Conservation (phyloP, 768 basidiomycete genomes). For the Auriscalpium orientale region DNA sequence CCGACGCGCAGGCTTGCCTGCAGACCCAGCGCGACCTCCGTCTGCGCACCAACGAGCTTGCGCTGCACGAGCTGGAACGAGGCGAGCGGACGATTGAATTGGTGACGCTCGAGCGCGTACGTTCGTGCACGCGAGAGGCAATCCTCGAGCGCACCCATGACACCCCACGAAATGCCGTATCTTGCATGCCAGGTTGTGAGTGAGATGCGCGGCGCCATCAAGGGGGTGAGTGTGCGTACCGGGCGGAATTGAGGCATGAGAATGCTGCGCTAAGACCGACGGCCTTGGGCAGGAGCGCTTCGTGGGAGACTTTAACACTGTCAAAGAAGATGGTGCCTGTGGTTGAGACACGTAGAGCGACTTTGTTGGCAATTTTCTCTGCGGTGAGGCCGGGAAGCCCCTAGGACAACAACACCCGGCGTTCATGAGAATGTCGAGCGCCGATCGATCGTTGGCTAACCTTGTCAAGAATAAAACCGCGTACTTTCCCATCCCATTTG, state of each 20-base stretch:
- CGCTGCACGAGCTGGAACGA: slow-evolving; percentile 98
- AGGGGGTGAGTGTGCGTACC: slow-evolving; percentile 28
- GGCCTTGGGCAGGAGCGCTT: slow-evolving; percentile 70
- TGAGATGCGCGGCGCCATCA: neutral
- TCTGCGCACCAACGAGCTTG: slow-evolving; percentile 92
- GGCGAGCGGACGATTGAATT: slow-evolving; percentile 85
- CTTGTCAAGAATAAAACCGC: slow-evolving; percentile 90
- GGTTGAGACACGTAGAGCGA: slow-evolving; percentile 78
- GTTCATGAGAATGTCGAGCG: neutral
- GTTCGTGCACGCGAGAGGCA: slow-evolving; percentile 69
- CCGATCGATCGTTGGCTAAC: slow-evolving; percentile 28
- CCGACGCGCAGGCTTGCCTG: slow-evolving; percentile 70
- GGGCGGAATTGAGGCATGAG: slow-evolving; percentile 86
- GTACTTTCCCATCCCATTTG: slow-evolving; percentile 87
- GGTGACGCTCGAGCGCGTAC: slow-evolving; percentile 85
- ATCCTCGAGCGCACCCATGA: slow-evolving; percentile 93
- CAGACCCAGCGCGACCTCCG: slow-evolving; percentile 73
- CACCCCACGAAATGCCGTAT: slow-evolving; percentile 90
- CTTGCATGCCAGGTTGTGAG: slow-evolving; percentile 23
- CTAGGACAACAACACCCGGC: slow-evolving; percentile 30
- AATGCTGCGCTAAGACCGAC: slow-evolving; percentile 81
- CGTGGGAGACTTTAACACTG: slow-evolving; percentile 67
- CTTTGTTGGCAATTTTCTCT: slow-evolving; percentile 87
- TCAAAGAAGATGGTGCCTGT: slow-evolving; percentile 93
- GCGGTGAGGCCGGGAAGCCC: slow-evolving; percentile 76